A percentile compares a stretch with the other conserved stretches of the same genome.
Conservation (phyloP, 768 basidiomycete genomes). For the Gymnopilus dilepis region DNA sequence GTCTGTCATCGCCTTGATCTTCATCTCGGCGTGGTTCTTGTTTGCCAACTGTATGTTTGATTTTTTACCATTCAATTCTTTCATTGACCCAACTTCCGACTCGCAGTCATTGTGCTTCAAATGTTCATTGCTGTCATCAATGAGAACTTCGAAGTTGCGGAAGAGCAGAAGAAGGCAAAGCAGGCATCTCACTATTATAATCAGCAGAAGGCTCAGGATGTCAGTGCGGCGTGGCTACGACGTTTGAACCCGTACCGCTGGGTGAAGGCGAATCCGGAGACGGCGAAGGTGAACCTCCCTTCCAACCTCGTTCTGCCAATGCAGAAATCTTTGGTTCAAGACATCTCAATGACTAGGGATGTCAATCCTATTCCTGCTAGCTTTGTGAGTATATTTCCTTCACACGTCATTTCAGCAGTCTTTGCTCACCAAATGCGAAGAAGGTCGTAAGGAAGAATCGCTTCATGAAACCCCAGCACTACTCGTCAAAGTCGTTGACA, state of each 20-base stretch:
- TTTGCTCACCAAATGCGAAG: slow-evolving; percentile 9
- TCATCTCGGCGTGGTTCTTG: slow-evolving; percentile 84
- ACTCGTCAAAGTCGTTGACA: slow-evolving; percentile 61
- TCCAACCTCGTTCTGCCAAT: slow-evolving; percentile 79
- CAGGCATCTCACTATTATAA: slow-evolving; percentile 78
- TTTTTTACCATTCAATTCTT: slow-evolving; percentile 2
- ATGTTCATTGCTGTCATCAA: slow-evolving; percentile 99
- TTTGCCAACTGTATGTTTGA: slow-evolving; percentile 84
- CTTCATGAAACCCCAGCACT: slow-evolving; percentile 50
- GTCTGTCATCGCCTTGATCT: slow-evolving; percentile 69
- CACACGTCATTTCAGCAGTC: slow-evolving; percentile 1
- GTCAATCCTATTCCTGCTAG: slow-evolving; percentile 19
- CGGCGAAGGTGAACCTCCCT: slow-evolving; percentile 72
- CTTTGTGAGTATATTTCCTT: slow-evolving; percentile 15
- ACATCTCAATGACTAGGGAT: slow-evolving; percentile 46
- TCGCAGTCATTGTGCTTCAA: slow-evolving; percentile 84
- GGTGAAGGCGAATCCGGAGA: slow-evolving; percentile 74
- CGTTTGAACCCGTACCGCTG: slow-evolving; percentile 88
- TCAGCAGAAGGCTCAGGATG: slow-evolving; percentile 57
- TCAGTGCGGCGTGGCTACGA: slow-evolving; percentile 67
- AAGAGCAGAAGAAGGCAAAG: slow-evolving; percentile 83
- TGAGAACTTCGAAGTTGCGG: slow-evolving; percentile 92
- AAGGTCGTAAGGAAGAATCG: slow-evolving; percentile 31
- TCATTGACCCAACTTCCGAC: slow-evolving; percentile 5
- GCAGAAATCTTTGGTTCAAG: slow-evolving; percentile 75